These are phyloP conservation scores for Chlorencoelia australis DNA, from an alignment of 2,329 filamentous ascomycete genomes.

Conservation along the genomic window DNA sequence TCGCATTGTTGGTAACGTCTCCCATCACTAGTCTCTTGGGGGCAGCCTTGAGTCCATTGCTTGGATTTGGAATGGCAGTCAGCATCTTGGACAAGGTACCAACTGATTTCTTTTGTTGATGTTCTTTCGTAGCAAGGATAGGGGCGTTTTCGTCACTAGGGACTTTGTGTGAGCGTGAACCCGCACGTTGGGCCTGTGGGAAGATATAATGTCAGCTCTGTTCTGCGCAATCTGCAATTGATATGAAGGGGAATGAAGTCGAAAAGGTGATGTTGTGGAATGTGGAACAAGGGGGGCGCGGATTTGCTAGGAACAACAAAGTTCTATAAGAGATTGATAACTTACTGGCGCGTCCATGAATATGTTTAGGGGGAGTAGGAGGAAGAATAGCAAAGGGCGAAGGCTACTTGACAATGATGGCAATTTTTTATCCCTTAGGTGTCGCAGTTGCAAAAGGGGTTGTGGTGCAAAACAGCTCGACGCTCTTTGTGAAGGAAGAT, in stretches of 20 bases:
- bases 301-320: background rate
- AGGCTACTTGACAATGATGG: slow-evolving; percentile 8
- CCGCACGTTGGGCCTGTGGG: slow-evolving; percentile 60
- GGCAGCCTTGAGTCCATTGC: slow-evolving; percentile 48
- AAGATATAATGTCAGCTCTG: slow-evolving; percentile 23
- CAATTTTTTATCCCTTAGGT: too few species aligned
- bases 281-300: slow-evolving; percentile 8
- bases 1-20: slow-evolving; percentile 64
- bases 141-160: slow-evolving; percentile 62
- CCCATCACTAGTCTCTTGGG: slow-evolving; percentile 72
- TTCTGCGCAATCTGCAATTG: slow-evolving; percentile 7
- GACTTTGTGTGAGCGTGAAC: slow-evolving; percentile 46
- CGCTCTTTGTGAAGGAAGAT: too few species aligned
- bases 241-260: slow-evolving; percentile 12
- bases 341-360: slow-evolving; percentile 35
- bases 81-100: slow-evolving; percentile 44
- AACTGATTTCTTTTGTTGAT: slow-evolving; percentile 74
- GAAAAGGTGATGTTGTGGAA: slow-evolving; percentile 13
- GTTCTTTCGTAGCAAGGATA: slow-evolving; percentile 40
- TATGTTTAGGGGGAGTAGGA: slow-evolving; percentile 17
- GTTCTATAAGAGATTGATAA: slow-evolving; percentile 11
- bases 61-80: too few species aligned
- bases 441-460: too few species aligned
- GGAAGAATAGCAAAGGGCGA: slow-evolving; percentile 12
- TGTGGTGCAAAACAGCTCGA: too few species aligned